phyloP scores from a whole-genome alignment of 2,329 filamentous ascomycete species.

The Arthrobotrys entomopaga region DNA sequence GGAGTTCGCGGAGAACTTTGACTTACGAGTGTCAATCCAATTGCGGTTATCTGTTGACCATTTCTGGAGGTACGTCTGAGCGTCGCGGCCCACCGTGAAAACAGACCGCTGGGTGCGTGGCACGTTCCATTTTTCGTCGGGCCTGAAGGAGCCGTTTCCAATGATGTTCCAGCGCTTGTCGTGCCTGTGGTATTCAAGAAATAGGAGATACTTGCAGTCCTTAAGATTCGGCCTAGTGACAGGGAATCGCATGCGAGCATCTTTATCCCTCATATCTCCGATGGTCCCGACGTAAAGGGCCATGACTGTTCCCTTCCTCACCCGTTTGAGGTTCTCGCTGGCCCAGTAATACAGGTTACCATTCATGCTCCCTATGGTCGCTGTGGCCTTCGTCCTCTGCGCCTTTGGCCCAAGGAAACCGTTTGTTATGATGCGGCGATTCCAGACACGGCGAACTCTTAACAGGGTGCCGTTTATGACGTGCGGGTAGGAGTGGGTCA shows the following conservation, averaged over 20 bases:
- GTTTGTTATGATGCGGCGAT: neutral
- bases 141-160: constrained; percentile 1
- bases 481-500: constrained; percentile 15
- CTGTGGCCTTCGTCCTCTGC: neutral
- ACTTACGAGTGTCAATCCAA: neutral
- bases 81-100: neutral
- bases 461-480: neutral
- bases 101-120: neutral
- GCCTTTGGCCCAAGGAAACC: neutral
- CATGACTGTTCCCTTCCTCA: neutral
- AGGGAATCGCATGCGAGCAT: neutral
- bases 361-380: neutral
- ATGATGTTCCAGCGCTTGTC: neutral
- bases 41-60: neutral
- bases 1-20: neutral
- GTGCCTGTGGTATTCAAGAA: neutral
- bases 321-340: neutral
- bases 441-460: neutral
- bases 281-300: neutral
- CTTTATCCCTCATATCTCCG: constrained; percentile 1
- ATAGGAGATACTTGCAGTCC: constrained; percentile 3
- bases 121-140: neutral
- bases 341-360: constrained; percentile 1
- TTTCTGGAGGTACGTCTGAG: neutral
- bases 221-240: neutral